A percentile compares a stretch with the other conserved stretches of the same genome.
These are phyloP conservation scores for Fusarium succisae DNA, from an alignment of 2,329 filamentous ascomycete species.

Conservation along the genomic window DNA sequence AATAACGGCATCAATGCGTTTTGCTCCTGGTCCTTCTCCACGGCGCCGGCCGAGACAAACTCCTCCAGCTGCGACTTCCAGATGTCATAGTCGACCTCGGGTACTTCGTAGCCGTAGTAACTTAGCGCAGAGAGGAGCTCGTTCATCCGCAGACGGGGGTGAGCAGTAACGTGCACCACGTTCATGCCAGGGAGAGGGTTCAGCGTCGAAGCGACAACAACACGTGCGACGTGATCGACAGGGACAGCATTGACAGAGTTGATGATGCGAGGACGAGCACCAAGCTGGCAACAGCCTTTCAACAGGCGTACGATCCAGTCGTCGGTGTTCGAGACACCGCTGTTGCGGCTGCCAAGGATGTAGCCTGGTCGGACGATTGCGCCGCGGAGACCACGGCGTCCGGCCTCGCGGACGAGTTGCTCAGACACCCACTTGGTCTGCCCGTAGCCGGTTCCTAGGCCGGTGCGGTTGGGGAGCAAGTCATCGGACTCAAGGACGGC, in stretches of 20 bases:
- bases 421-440: neutral
- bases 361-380: neutral
- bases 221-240: neutral
- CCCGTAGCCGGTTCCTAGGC: neutral
- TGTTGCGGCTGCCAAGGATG: neutral
- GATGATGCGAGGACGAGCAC: neutral
- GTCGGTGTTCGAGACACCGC: neutral
- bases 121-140: neutral
- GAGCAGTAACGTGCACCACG: neutral
- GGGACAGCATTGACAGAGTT: neutral
- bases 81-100: neutral
- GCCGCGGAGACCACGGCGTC: neutral
- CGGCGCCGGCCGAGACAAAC: neutral
- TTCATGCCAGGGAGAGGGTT: neutral
- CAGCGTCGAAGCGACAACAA: neutral
- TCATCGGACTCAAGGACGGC: neutral
- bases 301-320: neutral
- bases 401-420: neutral
- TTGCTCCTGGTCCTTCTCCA: neutral
- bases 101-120: neutral
- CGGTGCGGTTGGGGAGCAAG: neutral
- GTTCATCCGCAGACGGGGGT: constrained; percentile 1
- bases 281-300: neutral
- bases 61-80: neutral
- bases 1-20: neutral